These are phyloP conservation scores for Geotrichum histeridarum DNA, from an alignment of 1,139 yeast genomes.

Conservation along the genomic window DNA sequence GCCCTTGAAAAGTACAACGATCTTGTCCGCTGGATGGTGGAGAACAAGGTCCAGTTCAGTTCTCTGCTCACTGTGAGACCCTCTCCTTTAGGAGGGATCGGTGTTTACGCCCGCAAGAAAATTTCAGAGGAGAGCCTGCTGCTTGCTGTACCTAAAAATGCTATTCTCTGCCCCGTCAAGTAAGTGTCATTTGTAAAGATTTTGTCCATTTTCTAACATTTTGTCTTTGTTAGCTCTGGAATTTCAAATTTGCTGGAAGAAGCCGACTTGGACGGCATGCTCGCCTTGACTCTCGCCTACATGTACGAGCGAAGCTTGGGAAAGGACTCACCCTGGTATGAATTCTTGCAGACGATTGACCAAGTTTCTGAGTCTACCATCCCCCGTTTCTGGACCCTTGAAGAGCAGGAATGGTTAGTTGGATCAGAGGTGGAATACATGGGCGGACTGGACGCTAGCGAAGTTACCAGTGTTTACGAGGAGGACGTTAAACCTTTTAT, in stretches of 20 bases:
- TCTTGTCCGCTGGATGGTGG: constrained; percentile 32
- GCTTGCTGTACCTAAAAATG: constrained; percentile 33
- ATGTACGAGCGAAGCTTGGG: constrained; percentile 61
- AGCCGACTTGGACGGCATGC: constrained; percentile 56
- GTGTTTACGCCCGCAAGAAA: constrained; percentile 57
- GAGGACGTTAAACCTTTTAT: constrained; percentile 38
- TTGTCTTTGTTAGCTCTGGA: constrained; percentile 39
- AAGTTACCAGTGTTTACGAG: constrained; percentile 51
- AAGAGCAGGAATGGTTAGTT: constrained; percentile 45
- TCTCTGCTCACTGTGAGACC: constrained; percentile 41
- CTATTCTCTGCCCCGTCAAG: constrained; percentile 34
- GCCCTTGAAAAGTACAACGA: constrained; percentile 22
- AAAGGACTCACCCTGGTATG: constrained; percentile 67
- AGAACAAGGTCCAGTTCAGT: constrained; percentile 29
- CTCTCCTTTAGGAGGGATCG: constrained; percentile 62
- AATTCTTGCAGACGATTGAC: constrained; percentile 56
- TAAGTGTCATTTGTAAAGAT: not conserved
- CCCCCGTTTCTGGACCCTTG: constrained; percentile 60
- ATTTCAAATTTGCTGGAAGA: constrained; percentile 67
- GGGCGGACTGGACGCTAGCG: constrained; percentile 58
- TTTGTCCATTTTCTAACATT: constrained; percentile 20
- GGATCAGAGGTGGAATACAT: constrained; percentile 67
- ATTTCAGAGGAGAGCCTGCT: constrained; percentile 36
- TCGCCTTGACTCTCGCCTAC: constrained; percentile 61
- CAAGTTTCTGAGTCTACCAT: constrained; percentile 35